phyloP scores from a whole-genome alignment of 2,329 filamentous ascomycete species.

The Trichoderma citrinoviride region DNA sequence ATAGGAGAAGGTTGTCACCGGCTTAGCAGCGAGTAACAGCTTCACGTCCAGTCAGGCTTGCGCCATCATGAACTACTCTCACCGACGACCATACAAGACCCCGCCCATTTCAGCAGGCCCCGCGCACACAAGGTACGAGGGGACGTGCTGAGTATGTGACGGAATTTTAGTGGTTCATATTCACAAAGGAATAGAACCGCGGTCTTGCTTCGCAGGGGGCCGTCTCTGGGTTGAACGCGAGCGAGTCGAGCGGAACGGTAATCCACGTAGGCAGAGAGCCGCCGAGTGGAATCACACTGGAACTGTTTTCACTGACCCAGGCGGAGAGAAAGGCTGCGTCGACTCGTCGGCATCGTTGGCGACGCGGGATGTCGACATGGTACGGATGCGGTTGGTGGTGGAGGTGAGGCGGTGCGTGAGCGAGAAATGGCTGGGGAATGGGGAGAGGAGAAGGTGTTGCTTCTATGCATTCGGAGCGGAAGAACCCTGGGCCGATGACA shows the following conservation, averaged over 20 bases:
- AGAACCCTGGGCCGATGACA: not conserved
- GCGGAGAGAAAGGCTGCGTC: not conserved
- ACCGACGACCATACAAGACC: not conserved
- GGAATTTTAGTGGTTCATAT: not conserved
- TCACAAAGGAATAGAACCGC: not conserved
- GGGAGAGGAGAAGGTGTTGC: not conserved
- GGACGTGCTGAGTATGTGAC: slow-evolving; percentile 3
- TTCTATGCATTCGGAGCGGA: not conserved
- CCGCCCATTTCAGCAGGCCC: not conserved
- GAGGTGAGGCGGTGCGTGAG: not conserved
- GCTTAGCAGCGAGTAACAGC: not conserved
- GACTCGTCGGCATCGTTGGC: not conserved
- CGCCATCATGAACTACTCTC: not conserved
- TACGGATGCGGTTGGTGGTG: not conserved
- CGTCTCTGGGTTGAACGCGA: not conserved
- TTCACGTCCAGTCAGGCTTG: not conserved
- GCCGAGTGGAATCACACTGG: slow-evolving; percentile 1
- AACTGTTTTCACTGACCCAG: not conserved
- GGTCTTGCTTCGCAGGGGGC: slow-evolving; percentile 4
- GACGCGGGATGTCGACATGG: not conserved
- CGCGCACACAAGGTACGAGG: not conserved
- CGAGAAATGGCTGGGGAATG: not conserved
- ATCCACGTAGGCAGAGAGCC: not conserved
- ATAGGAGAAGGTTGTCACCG: not conserved
- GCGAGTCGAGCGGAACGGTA: not conserved